Evolutionary conservation across 345 rosid species (phyloP).

Genomic region (Cardamine resedifolia): DNA sequence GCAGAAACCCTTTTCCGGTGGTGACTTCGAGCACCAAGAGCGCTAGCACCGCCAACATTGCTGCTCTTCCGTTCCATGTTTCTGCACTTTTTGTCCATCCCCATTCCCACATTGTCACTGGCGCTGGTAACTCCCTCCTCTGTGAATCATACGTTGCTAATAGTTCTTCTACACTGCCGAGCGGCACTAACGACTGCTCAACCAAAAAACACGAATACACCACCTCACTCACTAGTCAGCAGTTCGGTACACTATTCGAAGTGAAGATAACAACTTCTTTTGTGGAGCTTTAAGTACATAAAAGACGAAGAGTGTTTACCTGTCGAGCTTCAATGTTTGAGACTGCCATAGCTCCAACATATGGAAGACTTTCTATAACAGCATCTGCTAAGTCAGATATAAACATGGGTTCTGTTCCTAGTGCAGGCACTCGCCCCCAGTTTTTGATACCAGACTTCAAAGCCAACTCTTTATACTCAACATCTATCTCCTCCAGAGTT

Average conservation of each 20-base stretch:
- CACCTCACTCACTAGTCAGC: background rate
- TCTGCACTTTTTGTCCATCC: slow-evolving; percentile 99
- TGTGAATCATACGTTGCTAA: slow-evolving; percentile 88
- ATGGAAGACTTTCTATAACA: slow-evolving; percentile 93
- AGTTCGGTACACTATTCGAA: background rate
- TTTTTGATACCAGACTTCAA: slow-evolving; percentile 83
- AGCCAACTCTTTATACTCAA: slow-evolving; percentile 94
- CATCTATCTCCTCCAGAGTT: slow-evolving; percentile 98
- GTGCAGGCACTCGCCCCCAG: slow-evolving; percentile 98
- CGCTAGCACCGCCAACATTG: slow-evolving; percentile 89
- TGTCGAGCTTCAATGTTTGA: slow-evolving; percentile 98
- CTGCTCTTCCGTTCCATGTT: slow-evolving; percentile 99
- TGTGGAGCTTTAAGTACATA: background rate
- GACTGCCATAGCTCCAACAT: slow-evolving; percentile 98
- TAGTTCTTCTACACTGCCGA: slow-evolving; percentile 89
- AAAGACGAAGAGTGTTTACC: slow-evolving; percentile 44
- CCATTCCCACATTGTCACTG: slow-evolving; percentile 97
- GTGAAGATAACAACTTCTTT: background rate
- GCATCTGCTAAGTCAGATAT: slow-evolving; percentile 98
- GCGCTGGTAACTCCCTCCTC: slow-evolving; percentile 88
- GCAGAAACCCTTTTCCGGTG: slow-evolving; percentile 92
- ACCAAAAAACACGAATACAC: background rate
- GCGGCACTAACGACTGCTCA: slow-evolving; percentile 90
- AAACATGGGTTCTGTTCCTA: slow-evolving; percentile 91
- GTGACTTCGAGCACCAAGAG: slow-evolving; percentile 85